phyloP scores from a whole-genome alignment of 2,329 filamentous ascomycete species.

The Fusarium pseudoanthophilum region DNA sequence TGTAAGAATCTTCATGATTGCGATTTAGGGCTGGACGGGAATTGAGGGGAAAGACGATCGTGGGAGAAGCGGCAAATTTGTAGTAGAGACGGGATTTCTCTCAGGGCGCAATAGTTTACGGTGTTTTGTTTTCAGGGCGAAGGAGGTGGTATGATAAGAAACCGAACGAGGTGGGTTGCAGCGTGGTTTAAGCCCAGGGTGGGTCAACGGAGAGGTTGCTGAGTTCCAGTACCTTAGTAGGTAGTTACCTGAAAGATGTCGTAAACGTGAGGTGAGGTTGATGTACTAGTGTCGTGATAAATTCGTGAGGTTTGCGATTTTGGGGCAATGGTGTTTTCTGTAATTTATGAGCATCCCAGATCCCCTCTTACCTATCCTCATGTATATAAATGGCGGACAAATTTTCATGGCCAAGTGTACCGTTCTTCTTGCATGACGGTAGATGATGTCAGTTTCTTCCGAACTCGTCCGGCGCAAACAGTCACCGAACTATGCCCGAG shows the following conservation, averaged over 20 bases:
- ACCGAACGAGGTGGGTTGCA: conserved; percentile 29
- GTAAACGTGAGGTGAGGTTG: conserved; percentile 4
- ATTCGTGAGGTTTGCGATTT: background rate
- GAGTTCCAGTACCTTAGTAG: background rate
- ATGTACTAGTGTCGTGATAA: background rate
- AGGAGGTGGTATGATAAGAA: conserved; percentile 38
- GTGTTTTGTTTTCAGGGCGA: conserved; percentile 20
- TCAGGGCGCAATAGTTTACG: background rate
- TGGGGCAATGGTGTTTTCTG: background rate
- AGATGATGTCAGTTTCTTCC: conserved; percentile 43
- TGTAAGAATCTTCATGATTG: conserved; percentile 91
- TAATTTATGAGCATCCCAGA: background rate
- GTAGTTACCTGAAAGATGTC: background rate
- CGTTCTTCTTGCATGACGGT: conserved; percentile 25
- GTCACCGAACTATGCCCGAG: conserved; percentile 49
- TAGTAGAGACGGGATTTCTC: conserved; percentile 8
- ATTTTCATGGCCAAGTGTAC: conserved; percentile 7
- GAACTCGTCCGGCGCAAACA: conserved; percentile 34
- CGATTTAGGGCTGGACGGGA: conserved; percentile 32
- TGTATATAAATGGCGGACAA: conserved; percentile 7
- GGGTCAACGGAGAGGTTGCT: conserved; percentile 22
- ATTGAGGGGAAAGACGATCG: background rate
- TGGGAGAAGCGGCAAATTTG: background rate
- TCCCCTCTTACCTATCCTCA: conserved; percentile 2
- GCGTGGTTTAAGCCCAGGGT: conserved; percentile 36